Evolutionary conservation across 75 land plant species (phyloP).

Genomic region (Cupressus sempervirens): DNA sequence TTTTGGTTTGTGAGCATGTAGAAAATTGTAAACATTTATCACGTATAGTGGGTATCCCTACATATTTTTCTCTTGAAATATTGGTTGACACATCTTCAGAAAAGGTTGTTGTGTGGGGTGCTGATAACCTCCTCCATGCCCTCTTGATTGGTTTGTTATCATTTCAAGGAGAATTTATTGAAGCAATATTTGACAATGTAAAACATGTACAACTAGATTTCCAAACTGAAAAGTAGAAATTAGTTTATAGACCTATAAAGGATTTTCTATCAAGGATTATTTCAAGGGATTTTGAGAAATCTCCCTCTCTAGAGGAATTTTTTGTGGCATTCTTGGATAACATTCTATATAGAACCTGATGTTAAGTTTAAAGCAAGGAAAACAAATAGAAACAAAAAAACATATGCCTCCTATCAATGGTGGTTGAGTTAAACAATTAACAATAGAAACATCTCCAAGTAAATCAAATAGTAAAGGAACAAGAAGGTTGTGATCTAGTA

Average conservation of each 20-base stretch:
- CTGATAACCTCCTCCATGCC: conserved; percentile 71
- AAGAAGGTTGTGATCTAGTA: conserved; percentile 38
- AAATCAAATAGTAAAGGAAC: neutral
- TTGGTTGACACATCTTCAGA: conserved; percentile 57
- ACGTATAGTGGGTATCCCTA: conserved; percentile 79
- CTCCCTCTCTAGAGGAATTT: conserved; percentile 58
- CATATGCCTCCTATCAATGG: neutral
- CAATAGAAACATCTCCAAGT: neutral
- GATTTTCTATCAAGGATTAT: conserved; percentile 58
- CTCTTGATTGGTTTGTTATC: conserved; percentile 65
- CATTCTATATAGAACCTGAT: conserved; percentile 45
- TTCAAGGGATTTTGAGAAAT: conserved; percentile 44
- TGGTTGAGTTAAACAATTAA: neutral
- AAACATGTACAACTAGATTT: conserved; percentile 57
- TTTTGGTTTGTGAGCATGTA: conserved; percentile 64
- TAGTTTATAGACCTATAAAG: conserved; percentile 49
- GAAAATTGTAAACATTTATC: conserved; percentile 56
- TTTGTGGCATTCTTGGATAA: conserved; percentile 73
- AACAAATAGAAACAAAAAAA: conserved; percentile 23
- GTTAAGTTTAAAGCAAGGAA: conserved; percentile 19
- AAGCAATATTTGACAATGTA: conserved; percentile 74
- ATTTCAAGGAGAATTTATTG: conserved; percentile 55
- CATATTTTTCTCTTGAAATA: conserved; percentile 85
- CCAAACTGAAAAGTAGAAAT: conserved; percentile 43
- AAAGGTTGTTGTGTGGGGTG: conserved; percentile 82